Base-by-base conservation (phyloP, 805 yeast genomes). In the Candida nitratophila region DNA sequence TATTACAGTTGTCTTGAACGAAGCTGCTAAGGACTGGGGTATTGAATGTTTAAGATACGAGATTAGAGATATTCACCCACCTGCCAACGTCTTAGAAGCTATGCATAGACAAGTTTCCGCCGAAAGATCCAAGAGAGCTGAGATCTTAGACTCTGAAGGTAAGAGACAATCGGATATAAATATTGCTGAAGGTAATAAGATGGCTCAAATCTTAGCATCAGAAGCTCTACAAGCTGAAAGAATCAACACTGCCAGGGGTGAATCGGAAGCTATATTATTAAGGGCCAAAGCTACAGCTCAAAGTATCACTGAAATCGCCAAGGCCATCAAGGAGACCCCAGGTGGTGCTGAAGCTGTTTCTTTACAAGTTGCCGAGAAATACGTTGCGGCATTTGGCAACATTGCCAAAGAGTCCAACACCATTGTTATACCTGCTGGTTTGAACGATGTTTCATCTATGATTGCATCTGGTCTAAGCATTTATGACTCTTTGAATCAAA, bases 21-120 rank as follows among this genome's bases (percentile, higher is more conserved):
- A 85, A 55, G 95, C 95, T 15, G 86, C 95, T 12, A 67, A 69
- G 44, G 88, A 78, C 42, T 86, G 96, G 96, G 96, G 96, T 44
- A 81, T 86, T 45, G 74, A 76, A 56, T 87, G 95, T 58, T 69
- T 86, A 49, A 76, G 96, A 57, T 86, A 87, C 63, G 96, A 86
- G 62, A 86, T 86, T 64, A 76, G 89, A 57, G 96, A 86, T 59
- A 86, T 86, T 47, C 89, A 86, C 59, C 96, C 95, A 1, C 96
- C 96, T 3, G 73, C 74, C 32, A 84, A 85, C 52, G 95, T 86
- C 11, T 75, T 86, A 54, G 90, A 83, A 55, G 93, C 95, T 24
- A 87, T 86, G 96, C 95, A 86, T 64, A 77, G 91, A 59, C 95
- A 85, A 63, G 96, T 87, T 21, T 76, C 83, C 47, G 93, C 95